Conservation (phyloP, 106 monocot species). For the Platanthera guangdongensis region DNA sequence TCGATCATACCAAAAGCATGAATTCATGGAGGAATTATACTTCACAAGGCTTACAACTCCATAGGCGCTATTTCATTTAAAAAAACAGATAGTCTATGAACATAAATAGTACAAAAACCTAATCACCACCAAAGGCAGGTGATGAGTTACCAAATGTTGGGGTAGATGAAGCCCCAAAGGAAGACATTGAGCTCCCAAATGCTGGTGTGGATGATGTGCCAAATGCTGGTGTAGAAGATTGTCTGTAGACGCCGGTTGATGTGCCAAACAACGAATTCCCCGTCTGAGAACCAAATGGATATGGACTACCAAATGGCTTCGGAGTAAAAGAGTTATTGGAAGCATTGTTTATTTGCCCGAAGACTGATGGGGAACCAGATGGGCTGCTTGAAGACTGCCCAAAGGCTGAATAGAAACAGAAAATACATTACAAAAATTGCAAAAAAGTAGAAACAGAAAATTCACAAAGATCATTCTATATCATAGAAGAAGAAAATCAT, state of each 20-base stretch:
- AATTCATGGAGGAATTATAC: not conserved
- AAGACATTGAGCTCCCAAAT: constrained; percentile 48
- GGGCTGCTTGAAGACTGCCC: constrained; percentile 69
- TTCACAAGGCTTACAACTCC: not conserved
- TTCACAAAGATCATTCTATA: not conserved
- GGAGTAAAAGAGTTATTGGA: constrained; percentile 51
- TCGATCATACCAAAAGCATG: not conserved
- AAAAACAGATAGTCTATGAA: not conserved
- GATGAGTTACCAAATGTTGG: constrained; percentile 63
- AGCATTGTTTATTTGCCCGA: constrained; percentile 51
- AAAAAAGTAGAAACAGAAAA: not conserved
- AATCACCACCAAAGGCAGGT: constrained; percentile 53
- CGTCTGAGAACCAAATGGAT: constrained; percentile 53
- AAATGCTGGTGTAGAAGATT: constrained; percentile 43
- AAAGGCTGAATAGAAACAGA: constrained; percentile 46
- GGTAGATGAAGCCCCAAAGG: constrained; percentile 62
- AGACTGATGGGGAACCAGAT: constrained; percentile 58
- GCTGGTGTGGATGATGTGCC: constrained; percentile 48
- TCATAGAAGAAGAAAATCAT: not conserved
- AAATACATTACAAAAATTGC: not conserved
- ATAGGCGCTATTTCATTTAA: not conserved
- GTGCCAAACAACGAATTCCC: constrained; percentile 64
- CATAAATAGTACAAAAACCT: not conserved
- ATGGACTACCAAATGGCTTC: constrained; percentile 65
- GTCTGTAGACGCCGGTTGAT: constrained; percentile 84